These are phyloP conservation scores for Yamadazyma membranifaciens DNA, from an alignment of 1,139 yeast species.

Conservation along the genomic window DNA sequence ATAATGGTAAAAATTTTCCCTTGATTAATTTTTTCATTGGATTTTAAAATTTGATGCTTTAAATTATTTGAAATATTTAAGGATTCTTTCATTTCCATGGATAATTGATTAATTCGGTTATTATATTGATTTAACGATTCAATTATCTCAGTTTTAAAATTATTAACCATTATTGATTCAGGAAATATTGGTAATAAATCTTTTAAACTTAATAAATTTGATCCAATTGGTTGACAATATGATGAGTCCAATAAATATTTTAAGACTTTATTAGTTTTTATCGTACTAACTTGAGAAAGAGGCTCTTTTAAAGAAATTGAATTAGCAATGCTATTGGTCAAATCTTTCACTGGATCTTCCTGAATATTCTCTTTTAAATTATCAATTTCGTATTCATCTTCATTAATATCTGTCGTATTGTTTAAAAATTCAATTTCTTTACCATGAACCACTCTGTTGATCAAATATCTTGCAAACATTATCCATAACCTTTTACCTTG, in stretches of 20 bases:
- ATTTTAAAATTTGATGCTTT: constrained; percentile 53
- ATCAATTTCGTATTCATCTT: background rate
- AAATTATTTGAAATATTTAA: constrained; percentile 62
- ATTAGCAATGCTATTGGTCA: constrained; percentile 8
- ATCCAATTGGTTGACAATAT: constrained; percentile 17
- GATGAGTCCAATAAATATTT: constrained; percentile 28
- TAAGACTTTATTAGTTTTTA: constrained; percentile 20
- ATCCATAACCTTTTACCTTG: constrained; percentile 75
- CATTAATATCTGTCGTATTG: constrained; percentile 10
- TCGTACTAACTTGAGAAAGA: background rate
- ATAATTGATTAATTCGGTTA: constrained; percentile 56
- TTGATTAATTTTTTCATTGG: constrained; percentile 42
- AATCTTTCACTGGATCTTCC: constrained; percentile 2
- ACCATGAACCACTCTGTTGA: constrained; percentile 36
- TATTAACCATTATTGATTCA: constrained; percentile 76
- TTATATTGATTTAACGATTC: constrained; percentile 74
- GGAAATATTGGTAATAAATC: constrained; percentile 86
- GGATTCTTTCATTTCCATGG: constrained; percentile 77
- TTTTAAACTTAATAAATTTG: constrained; percentile 56
- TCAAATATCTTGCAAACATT: constrained; percentile 60
- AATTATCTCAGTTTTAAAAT: constrained; percentile 81
- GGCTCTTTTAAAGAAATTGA: background rate
- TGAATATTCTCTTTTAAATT: constrained; percentile 2
- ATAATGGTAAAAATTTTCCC: constrained; percentile 45
- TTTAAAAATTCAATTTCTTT: constrained; percentile 21